Conservation (phyloP, 768 basidiomycete genomes). For the Calocybe cyanea region DNA sequence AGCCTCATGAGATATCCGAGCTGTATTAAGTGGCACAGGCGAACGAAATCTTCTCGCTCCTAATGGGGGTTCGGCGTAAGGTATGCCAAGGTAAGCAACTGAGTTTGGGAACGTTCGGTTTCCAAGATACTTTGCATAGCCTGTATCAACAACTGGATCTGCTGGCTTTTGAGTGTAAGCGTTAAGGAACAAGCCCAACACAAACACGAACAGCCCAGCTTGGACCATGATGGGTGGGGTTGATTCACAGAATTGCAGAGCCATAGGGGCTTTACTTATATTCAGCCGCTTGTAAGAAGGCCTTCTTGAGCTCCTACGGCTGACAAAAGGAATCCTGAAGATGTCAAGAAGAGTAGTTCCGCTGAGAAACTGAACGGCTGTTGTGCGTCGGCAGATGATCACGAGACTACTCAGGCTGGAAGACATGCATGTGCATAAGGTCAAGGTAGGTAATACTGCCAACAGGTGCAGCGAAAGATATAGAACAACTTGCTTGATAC, state of each 20-base stretch:
- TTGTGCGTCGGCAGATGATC: too few relatives aligned
- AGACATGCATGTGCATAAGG: too few relatives aligned
- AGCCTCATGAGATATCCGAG: conserved; percentile 32
- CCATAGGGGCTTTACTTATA: conserved; percentile 3
- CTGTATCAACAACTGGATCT: conserved; percentile 43
- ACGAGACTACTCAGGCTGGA: too few relatives aligned
- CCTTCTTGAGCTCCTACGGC: too few relatives aligned
- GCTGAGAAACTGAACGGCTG: too few relatives aligned
- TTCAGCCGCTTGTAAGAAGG: too few relatives aligned
- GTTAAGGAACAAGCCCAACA: conserved; percentile 11
- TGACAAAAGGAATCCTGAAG: too few relatives aligned
- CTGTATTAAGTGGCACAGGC: conserved; percentile 48
- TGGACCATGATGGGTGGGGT: conserved; percentile 12
- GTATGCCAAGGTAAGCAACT: conserved; percentile 55
- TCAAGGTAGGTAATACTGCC: too few relatives aligned
- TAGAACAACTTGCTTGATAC: too few relatives aligned
- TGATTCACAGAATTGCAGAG: background rate
- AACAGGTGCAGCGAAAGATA: too few relatives aligned
- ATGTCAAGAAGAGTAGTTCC: too few relatives aligned
- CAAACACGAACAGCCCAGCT: background rate
- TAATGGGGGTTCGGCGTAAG: conserved; percentile 57
- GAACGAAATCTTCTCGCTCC: conserved; percentile 49
- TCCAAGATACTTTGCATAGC: conserved; percentile 56
- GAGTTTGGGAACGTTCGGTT: conserved; percentile 43
- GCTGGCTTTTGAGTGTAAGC: conserved; percentile 4